Conservation (phyloP, 2,329 filamentous ascomycete species). For the Phialocephala subalpina region DNA sequence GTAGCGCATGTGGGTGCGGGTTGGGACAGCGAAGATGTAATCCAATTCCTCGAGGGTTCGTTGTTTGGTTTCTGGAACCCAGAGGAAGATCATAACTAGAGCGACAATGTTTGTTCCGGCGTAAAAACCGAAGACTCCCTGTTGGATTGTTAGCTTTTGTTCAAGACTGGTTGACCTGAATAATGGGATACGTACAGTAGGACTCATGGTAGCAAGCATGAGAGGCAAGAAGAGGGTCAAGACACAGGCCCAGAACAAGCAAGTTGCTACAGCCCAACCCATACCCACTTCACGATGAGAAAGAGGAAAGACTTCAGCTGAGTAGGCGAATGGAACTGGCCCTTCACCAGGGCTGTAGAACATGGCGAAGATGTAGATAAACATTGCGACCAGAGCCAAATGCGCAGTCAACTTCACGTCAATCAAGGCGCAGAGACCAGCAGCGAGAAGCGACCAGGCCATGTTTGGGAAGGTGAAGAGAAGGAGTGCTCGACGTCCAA, state of each 20-base stretch:
- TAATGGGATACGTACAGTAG: slow-evolving; percentile 38
- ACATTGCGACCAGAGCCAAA: slow-evolving; percentile 63
- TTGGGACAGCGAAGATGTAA: slow-evolving; percentile 55
- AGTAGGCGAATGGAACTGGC: slow-evolving; percentile 68
- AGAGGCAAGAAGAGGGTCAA: slow-evolving; percentile 61
- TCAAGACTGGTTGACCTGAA: too few relatives aligned
- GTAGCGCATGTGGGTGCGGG: slow-evolving; percentile 41
- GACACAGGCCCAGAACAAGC: slow-evolving; percentile 66
- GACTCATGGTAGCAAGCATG: slow-evolving; percentile 37
- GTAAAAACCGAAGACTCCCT: slow-evolving; percentile 61
- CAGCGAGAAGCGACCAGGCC: slow-evolving; percentile 71
- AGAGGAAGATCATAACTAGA: slow-evolving; percentile 63
- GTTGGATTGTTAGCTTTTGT: slow-evolving; percentile 14
- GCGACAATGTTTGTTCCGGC: slow-evolving; percentile 63
- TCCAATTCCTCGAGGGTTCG: slow-evolving; percentile 44
- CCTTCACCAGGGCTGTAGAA: slow-evolving; percentile 60
- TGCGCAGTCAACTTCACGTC: slow-evolving; percentile 49
- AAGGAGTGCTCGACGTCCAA: slow-evolving; percentile 64
- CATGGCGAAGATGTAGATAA: slow-evolving; percentile 70
- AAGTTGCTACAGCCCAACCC: slow-evolving; percentile 68
- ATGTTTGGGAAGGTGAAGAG: slow-evolving; percentile 72
- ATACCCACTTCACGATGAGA: slow-evolving; percentile 71
- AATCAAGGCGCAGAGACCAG: slow-evolving; percentile 66
- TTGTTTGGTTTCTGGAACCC: slow-evolving; percentile 66
- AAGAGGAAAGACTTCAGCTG: slow-evolving; percentile 69